Conservation (phyloP, 257 asterid genomes). For the Jasminum sambac region DNA sequence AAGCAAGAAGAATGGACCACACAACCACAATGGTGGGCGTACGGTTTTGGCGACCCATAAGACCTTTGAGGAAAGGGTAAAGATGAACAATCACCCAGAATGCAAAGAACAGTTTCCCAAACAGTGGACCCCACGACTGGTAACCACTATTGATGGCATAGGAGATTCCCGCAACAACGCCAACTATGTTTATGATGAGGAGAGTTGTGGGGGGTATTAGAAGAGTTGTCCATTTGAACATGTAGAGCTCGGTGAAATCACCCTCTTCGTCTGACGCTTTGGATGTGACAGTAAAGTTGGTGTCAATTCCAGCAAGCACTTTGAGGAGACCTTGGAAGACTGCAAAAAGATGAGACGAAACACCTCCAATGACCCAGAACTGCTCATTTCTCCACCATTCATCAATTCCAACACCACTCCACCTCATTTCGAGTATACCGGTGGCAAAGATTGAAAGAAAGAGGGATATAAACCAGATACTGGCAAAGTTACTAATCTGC, state of each 20-base stretch:
- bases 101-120: conserved; percentile 86
- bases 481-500: conserved; percentile 94
- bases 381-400: conserved; percentile 99
- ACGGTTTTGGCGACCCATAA: conserved; percentile 95
- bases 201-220: conserved; percentile 93
- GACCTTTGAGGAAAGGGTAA: conserved; percentile 94
- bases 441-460: conserved; percentile 94
- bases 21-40: conserved; percentile 93
- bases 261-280: conserved; percentile 93
- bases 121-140: conserved; percentile 97
- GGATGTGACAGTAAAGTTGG: conserved; percentile 96
- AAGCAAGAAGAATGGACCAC: conserved; percentile 95
- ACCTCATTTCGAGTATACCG: conserved; percentile 94
- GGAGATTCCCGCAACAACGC: conserved; percentile 93
- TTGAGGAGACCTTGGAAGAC: conserved; percentile 95
- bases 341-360: conserved; percentile 88
- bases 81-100: conserved; percentile 98
- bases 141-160: conserved; percentile 91
- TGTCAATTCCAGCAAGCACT: conserved; percentile 95
- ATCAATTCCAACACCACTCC: conserved; percentile 97
- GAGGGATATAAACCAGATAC: conserved; percentile 93
- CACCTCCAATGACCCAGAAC: conserved; percentile 99
- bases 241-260: conserved; percentile 85
- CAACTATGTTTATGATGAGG: conserved; percentile 80
- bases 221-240: conserved; percentile 97